These are phyloP conservation scores for Tuber microsphaerosporum DNA, from an alignment of 495 filamentous ascomycete genomes.

Conservation along the genomic window DNA sequence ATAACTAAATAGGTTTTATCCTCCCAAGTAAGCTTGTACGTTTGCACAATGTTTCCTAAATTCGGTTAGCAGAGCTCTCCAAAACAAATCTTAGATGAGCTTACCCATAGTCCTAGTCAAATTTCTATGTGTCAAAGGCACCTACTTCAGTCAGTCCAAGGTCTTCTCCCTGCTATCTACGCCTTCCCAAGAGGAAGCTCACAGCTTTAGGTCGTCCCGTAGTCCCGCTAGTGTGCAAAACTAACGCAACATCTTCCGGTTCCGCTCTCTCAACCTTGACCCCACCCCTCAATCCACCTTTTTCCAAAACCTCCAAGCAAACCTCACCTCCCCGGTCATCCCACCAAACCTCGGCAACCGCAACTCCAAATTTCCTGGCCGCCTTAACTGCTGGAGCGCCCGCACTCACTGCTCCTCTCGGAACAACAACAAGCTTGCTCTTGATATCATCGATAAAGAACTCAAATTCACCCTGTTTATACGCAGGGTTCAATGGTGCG, in stretches of 20 bases:
- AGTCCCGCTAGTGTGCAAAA: slow-evolving; percentile 71
- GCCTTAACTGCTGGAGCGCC: slow-evolving; percentile 64
- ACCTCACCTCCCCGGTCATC: slow-evolving; percentile 54
- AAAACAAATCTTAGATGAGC: slow-evolving; percentile 23
- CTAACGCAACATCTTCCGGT: slow-evolving; percentile 60
- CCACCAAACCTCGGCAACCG: slow-evolving; percentile 76
- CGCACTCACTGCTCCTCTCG: slow-evolving; percentile 56
- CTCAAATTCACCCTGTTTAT: slow-evolving; percentile 81
- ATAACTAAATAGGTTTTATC: slow-evolving; percentile 83
- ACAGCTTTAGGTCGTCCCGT: slow-evolving; percentile 72
- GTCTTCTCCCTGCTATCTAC: slow-evolving; percentile 19
- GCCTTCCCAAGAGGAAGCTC: slow-evolving; percentile 42
- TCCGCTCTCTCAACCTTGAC: slow-evolving; percentile 48
- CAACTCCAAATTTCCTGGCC: slow-evolving; percentile 65
- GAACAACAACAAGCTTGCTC: slow-evolving; percentile 65
- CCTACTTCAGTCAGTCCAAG: slow-evolving; percentile 40
- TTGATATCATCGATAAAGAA: slow-evolving; percentile 82
- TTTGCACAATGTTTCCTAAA: slow-evolving; percentile 62
- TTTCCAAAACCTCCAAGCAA: slow-evolving; percentile 65
- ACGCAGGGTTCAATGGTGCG: slow-evolving; percentile 72
- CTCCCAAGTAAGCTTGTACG: slow-evolving; percentile 58
- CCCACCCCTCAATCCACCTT: slow-evolving; percentile 57
- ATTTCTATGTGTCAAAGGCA: slow-evolving; percentile 72
- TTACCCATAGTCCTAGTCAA: slow-evolving; percentile 65
- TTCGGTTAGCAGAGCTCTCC: slow-evolving; percentile 11